phyloP scores from a whole-genome alignment of 2,329 filamentous ascomycete species.

The Pseudogymnoascus pannorum region DNA sequence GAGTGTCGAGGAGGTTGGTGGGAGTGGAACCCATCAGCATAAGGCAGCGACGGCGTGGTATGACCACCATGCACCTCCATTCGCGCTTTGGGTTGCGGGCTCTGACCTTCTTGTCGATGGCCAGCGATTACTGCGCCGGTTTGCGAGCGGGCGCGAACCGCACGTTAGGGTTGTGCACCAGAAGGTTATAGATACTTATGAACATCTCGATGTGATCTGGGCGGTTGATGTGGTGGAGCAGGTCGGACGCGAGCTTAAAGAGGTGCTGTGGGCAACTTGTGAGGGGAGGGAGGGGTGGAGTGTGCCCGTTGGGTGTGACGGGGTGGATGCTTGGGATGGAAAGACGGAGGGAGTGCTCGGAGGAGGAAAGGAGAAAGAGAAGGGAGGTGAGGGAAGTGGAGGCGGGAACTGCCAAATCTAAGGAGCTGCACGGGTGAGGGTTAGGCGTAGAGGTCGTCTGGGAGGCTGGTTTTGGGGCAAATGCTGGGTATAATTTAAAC shows the following conservation, averaged over 20 bases:
- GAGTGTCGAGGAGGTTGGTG: constrained; percentile 20
- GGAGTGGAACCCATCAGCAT: constrained; percentile 32
- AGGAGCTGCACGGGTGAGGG: background rate
- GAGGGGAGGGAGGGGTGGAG: constrained; percentile 22
- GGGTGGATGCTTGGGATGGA: constrained; percentile 20
- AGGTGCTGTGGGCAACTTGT: constrained; percentile 78
- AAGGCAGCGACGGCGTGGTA: constrained; percentile 69
- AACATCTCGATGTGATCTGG: constrained; percentile 94
- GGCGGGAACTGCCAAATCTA: too few relatives aligned
- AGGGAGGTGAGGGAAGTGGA: background rate
- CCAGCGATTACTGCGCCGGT: constrained; percentile 61
- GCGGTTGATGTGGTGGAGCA: constrained; percentile 80
- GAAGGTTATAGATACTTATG: constrained; percentile 79
- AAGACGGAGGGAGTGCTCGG: background rate
- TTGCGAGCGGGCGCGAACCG: constrained; percentile 72
- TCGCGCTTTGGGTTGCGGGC: constrained; percentile 84
- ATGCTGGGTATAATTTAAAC: background rate
- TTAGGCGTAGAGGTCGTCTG: background rate
- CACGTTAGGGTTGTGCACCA: constrained; percentile 72
- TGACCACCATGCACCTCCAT: constrained; percentile 66
- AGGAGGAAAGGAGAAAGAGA: background rate
- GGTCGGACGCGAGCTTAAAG: constrained; percentile 71
- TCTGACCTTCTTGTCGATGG: constrained; percentile 82
- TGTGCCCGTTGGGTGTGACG: constrained; percentile 25
- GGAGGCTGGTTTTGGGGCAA: background rate